Base-by-base conservation (phyloP, 495 filamentous ascomycete genomes). In the Talaromyces trachyspermus region DNA sequence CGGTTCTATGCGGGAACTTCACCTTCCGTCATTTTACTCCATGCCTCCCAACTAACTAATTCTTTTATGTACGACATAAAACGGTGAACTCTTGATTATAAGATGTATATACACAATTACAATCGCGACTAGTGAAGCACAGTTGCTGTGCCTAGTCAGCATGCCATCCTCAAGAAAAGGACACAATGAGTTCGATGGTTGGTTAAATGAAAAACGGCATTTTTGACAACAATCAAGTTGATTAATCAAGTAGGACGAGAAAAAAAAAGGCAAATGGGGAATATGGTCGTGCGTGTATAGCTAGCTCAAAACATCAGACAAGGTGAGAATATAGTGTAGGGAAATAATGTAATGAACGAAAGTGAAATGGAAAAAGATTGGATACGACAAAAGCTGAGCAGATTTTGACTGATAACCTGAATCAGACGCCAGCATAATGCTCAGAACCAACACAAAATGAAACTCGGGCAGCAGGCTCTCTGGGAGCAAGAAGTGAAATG, bases 371-470 rank as follows among this genome's bases (percentile, higher is more conserved):
- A 32, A 39, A 50, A 50, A 61, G 58, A 26, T 24, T 54, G 57
- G 51, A 57, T 60, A 62, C 59, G 5, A 24, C 12, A 69, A 61
- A 54, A 66, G 54, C 62, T 64, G 57, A 62, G 56, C 57, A 56
- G 53, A 58, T 61, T 53, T 59, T 46, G 54, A 60, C 65, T 65
- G 61, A 63, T 62, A 51, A 54, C 61, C 61, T 69, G 63, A 63
- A 69, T 46, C 57, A 59, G 63, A 71, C 65, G 66, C 70, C 70
- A 65, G 66, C 65, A 56, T 62, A 62, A 74, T 75, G 68, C 70
- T 42, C 39, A 42, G 26, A 18, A 42, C 20, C 12, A 22, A 25
- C 39, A 42, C 39, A 42, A 22, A 26, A 42, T 36, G 20, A 74
- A 57, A 53, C 59, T 53, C 55, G 22, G 20, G 26, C 23, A 26